These are phyloP conservation scores for Candida methanosorbosa DNA, from an alignment of 805 yeast genomes.

Conservation along the genomic window DNA sequence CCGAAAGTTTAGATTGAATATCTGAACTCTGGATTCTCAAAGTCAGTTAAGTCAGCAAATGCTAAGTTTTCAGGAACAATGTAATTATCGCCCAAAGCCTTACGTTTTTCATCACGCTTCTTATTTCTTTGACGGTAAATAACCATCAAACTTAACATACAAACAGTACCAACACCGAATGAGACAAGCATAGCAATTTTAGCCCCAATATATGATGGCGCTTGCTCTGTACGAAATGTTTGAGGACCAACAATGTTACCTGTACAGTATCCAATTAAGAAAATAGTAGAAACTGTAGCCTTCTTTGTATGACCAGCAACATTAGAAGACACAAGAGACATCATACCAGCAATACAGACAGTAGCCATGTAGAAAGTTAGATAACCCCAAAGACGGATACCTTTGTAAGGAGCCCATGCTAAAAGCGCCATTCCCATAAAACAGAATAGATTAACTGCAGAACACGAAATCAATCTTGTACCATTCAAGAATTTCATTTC, in stretches of 20 bases:
- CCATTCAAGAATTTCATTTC: slow-evolving; percentile 20
- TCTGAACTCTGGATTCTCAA: slow-evolving; percentile 29
- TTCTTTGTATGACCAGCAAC: slow-evolving; percentile 62
- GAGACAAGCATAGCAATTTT: slow-evolving; percentile 42
- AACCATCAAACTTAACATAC: slow-evolving; percentile 14
- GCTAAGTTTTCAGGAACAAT: slow-evolving; percentile 24
- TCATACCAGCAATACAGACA: slow-evolving; percentile 17
- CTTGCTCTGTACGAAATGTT: slow-evolving; percentile 45
- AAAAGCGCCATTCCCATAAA: slow-evolving; percentile 23
- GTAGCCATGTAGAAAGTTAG: slow-evolving; percentile 18
- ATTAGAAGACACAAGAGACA: slow-evolving; percentile 23
- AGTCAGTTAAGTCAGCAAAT: slow-evolving; percentile 37
- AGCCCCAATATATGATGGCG: slow-evolving; percentile 50
- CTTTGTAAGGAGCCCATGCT: slow-evolving; percentile 20
- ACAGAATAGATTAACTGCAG: slow-evolving; percentile 13
- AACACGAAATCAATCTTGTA: slow-evolving; percentile 18
- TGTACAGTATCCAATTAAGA: slow-evolving; percentile 52
- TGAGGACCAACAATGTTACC: slow-evolving; percentile 69
- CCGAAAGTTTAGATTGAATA: too few relatives aligned
- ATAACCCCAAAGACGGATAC: slow-evolving; percentile 18
- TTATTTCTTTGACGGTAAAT: slow-evolving; percentile 11
- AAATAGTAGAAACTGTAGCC: slow-evolving; percentile 41
- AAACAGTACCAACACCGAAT: slow-evolving; percentile 13
- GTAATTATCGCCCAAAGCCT: slow-evolving; percentile 15
- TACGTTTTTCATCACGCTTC: slow-evolving; percentile 12